Base-by-base conservation (phyloP, 495 filamentous ascomycete genomes). In the Penicillium ochrochloron region DNA sequence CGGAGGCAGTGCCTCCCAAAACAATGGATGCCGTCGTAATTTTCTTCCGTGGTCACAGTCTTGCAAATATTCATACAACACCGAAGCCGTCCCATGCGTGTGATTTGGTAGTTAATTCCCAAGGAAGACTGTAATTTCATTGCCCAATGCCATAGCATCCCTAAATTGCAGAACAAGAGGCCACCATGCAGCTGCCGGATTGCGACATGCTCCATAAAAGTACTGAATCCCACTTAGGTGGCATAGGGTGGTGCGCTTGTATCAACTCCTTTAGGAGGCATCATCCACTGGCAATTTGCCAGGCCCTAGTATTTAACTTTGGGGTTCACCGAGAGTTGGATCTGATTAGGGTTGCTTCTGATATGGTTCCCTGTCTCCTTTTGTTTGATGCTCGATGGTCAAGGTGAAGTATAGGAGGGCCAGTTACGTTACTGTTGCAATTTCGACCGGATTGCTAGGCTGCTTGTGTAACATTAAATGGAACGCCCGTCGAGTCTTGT, bases 381-480 rank as follows among this genome's bases (percentile, higher is more conserved):
- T 33, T 25, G 31, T 17, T 29, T 53, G 23, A 33, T 23, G 35
- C 44, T 58, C 27, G 44, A 58, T n/a, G 25, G n/a, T 17, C 41
- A 10, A 58, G 37, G 14, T 25, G 21, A 48, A 48, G 21, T n/a
- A 35, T 9, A n/a, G 23, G 44, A 57, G 39, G 35, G 54, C 35
- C 27, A 64, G 35, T 58, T 63, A 53, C 44, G 63, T 68, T 69
- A 68, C 63, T 63, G 62, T 73, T 73, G 64, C 63, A 69, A 69
- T 70, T 23, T 59, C 57, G 64, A 60, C 65, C 63, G 60, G 34
- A 63, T 52, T 57, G 63, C 57, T 42, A 41, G 56, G 44, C 53
- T 66, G 48, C 35, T 61, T 66, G 70, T 73, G 59, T 54, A 48
- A 69, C 68, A 23, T 11, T 41, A 21, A 54, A 37, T 42, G 34